phyloP scores from a whole-genome alignment of 2,329 filamentous ascomycete species.

The Catunica adiposa region DNA sequence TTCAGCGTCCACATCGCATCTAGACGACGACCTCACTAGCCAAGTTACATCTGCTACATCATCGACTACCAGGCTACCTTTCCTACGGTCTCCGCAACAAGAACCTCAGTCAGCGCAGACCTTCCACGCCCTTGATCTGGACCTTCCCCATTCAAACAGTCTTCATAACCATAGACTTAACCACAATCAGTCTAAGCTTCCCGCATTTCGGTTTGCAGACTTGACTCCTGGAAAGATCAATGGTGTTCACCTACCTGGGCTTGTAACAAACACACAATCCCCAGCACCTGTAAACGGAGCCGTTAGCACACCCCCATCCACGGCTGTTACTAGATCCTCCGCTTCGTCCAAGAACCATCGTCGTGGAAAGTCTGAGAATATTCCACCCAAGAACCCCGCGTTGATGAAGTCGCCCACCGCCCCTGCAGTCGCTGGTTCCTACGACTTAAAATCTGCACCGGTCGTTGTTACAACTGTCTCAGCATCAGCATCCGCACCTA shows the following conservation, averaged over 20 bases:
- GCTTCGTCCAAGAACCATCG: constrained; percentile 17
- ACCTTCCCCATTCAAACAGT: constrained; percentile 10
- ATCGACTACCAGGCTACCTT: constrained; percentile 8
- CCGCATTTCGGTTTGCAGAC: constrained; percentile 38
- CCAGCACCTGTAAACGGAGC: constrained; percentile 17
- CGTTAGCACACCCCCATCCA: constrained; percentile 22
- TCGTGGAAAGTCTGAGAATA: constrained; percentile 12
- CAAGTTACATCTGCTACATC: constrained; percentile 10
- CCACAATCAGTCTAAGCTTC: constrained; percentile 39
- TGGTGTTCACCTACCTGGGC: constrained; percentile 17
- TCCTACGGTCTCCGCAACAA: constrained; percentile 5
- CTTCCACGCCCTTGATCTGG: constrained; percentile 12
- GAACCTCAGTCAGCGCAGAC: constrained; percentile 12
- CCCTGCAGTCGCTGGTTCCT: not conserved
- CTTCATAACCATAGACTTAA: constrained; percentile 34
- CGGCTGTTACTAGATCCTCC: constrained; percentile 22
- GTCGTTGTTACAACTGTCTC: constrained; percentile 7
- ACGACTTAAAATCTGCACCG: constrained; percentile 3
- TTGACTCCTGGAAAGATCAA: constrained; percentile 20
- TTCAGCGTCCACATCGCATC: constrained; percentile 12
- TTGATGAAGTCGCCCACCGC: constrained; percentile 6
- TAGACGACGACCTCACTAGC: constrained; percentile 12
- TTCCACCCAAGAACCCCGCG: constrained; percentile 7
- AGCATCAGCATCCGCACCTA: constrained; percentile 9
- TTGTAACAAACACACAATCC: constrained; percentile 9